A percentile compares a stretch with the other conserved stretches of the same genome.
Evolutionary conservation across 2,329 filamentous ascomycete species (phyloP).

Genomic region (Exophiala bonariae): DNA sequence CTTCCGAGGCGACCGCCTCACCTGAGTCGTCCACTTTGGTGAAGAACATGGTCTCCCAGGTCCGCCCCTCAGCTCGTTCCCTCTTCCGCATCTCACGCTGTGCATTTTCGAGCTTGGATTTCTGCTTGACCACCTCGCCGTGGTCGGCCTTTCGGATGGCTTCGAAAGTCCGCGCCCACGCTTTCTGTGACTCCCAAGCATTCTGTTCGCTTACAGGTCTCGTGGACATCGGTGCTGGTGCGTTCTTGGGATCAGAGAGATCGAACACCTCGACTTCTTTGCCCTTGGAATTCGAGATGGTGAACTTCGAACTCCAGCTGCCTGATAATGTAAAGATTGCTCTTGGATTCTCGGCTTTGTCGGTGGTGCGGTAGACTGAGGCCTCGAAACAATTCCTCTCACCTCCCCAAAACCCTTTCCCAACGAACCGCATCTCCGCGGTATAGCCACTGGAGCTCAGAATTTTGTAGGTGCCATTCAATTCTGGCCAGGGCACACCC

Average conservation of each 20-base stretch:
- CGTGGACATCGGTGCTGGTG: constrained; percentile 58
- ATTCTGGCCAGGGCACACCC: constrained; percentile 49
- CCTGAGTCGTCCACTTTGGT: neutral
- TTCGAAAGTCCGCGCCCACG: constrained; percentile 81
- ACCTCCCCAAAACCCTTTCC: constrained; percentile 22
- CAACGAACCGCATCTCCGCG: constrained; percentile 24
- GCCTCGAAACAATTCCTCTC: constrained; percentile 23
- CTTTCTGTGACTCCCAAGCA: constrained; percentile 80
- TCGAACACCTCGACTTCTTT: constrained; percentile 60
- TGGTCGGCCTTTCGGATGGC: constrained; percentile 82
- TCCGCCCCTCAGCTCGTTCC: constrained; percentile 71
- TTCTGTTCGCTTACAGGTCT: constrained; percentile 77
- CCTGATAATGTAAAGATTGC: constrained; percentile 18
- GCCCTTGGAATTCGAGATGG: constrained; percentile 61
- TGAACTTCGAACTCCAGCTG: constrained; percentile 61
- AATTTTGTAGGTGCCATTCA: constrained; percentile 24
- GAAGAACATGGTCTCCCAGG: constrained; percentile 89
- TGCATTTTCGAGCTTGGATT: constrained; percentile 84
- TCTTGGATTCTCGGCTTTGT: constrained; percentile 5
- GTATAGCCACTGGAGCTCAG: constrained; percentile 23
- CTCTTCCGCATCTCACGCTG: constrained; percentile 75
- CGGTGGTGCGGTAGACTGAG: constrained; percentile 19
- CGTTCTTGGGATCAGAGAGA: constrained; percentile 18
- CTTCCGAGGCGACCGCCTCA: neutral
- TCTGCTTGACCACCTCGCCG: constrained; percentile 74